Conservation (phyloP, 2,329 filamentous ascomycete genomes). For the Venturia carpophila region DNA sequence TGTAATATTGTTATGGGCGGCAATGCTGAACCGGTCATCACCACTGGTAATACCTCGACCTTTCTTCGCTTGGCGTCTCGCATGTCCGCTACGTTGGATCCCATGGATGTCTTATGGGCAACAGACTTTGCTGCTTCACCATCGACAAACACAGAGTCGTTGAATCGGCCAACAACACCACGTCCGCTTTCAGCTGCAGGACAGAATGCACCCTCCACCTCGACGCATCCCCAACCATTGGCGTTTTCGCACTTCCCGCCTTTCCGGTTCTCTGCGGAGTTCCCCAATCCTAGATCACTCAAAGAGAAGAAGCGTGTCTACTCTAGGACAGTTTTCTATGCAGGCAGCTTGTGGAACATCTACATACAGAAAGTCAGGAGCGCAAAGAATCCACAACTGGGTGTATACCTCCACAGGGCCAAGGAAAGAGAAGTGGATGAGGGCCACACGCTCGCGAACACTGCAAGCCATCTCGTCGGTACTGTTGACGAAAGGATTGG, state of each 20-base stretch:
- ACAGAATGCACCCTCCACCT: constrained; percentile 19
- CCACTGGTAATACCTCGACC: constrained; percentile 34
- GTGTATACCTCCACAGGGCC: constrained; percentile 52
- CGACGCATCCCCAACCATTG: constrained; percentile 32
- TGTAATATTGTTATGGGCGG: constrained; percentile 51
- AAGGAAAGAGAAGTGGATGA: constrained; percentile 43
- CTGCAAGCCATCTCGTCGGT: constrained; percentile 26
- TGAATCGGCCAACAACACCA: constrained; percentile 11
- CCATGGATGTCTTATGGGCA: constrained; percentile 49
- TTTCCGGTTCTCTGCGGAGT: constrained; percentile 52
- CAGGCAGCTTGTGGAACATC: constrained; percentile 52
- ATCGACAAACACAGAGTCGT: constrained; percentile 21
- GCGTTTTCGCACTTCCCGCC: constrained; percentile 49
- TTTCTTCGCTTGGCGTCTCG: constrained; percentile 40
- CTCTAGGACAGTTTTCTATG: constrained; percentile 52
- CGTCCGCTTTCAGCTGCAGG: background rate
- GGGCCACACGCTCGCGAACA: constrained; percentile 32
- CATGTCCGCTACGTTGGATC: constrained; percentile 44
- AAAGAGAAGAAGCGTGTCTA: constrained; percentile 54
- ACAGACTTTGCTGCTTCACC: constrained; percentile 46
- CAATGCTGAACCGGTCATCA: constrained; percentile 44
- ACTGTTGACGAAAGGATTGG: constrained; percentile 48
- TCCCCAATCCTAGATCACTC: constrained; percentile 47
- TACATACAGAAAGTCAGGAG: constrained; percentile 53
- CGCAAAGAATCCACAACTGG: constrained; percentile 48